phyloP scores from a whole-genome alignment of 2,329 filamentous ascomycete species.

The Penicillium sp. region DNA sequence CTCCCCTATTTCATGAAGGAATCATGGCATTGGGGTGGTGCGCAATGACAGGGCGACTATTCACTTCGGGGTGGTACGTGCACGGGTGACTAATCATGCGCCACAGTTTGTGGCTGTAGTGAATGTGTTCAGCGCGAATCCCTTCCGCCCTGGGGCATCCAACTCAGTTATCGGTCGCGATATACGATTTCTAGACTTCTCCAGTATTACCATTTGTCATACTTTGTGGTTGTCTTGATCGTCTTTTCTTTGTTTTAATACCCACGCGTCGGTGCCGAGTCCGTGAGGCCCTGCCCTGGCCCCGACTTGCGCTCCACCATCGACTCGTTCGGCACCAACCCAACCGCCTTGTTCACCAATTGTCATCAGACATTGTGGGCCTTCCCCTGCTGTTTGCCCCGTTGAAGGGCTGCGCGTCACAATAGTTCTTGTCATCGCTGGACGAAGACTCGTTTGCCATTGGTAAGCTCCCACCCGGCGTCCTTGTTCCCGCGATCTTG shows the following conservation, averaged over 20 bases:
- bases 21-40: not conserved
- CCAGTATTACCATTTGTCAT: not conserved
- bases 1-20: constrained; percentile 6
- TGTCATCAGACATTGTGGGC: constrained; percentile 7
- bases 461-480: constrained; percentile 10
- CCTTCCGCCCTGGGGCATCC: constrained; percentile 23
- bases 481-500: constrained; percentile 1
- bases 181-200: not conserved
- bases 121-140: constrained; percentile 20
- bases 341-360: constrained; percentile 19
- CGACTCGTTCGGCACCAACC: constrained; percentile 12
- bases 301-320: constrained; percentile 23
- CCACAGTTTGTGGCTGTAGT: constrained; percentile 24
- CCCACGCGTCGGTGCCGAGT: constrained; percentile 22
- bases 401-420: not conserved
- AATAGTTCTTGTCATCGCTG: constrained; percentile 8
- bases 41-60: constrained; percentile 8
- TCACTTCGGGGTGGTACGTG: constrained; percentile 21
- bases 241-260: constrained; percentile 3
- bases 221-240: not conserved
- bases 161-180: constrained; percentile 12
- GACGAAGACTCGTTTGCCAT: constrained; percentile 8
- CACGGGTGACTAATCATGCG: constrained; percentile 14
- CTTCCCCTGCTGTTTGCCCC: not conserved
- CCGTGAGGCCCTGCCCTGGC: constrained; percentile 16